Conservation (phyloP, 176 grass and related monocot species). For the Ananas comosus region DNA sequence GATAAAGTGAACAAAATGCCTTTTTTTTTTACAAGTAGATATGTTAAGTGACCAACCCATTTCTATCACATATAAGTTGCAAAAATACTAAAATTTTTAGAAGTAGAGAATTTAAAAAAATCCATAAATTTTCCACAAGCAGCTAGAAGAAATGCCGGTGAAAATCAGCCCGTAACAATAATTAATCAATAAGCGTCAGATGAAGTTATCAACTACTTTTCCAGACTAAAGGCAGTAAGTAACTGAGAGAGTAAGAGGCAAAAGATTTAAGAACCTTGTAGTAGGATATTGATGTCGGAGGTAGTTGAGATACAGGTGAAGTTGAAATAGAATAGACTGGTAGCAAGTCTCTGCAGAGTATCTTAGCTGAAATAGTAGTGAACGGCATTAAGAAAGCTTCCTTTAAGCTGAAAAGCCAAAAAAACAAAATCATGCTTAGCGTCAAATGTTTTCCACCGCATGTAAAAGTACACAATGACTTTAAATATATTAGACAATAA, state of each 20-base stretch:
- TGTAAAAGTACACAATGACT: background rate
- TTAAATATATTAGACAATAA: background rate
- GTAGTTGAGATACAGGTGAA: conserved; percentile 28
- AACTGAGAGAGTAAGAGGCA: background rate
- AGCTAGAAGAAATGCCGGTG: no score
- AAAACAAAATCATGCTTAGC: background rate
- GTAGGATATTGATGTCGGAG: conserved; percentile 53
- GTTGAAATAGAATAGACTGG: conserved; percentile 56
- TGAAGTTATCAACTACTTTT: no score
- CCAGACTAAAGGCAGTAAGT: no score
- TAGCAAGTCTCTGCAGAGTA: conserved; percentile 63
- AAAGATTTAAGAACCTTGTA: conserved; percentile 58
- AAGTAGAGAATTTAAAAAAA: no score
- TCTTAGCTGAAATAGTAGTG: conserved; percentile 68
- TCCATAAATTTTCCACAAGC: no score
- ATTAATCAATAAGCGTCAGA: no score
- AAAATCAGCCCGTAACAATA: no score
- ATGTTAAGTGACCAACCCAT: no score
- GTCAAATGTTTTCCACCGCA: background rate
- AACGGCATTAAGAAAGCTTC: conserved; percentile 85
- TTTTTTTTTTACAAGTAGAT: no score
- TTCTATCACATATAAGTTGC: no score
- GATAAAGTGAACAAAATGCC: no score
- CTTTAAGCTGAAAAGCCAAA: conserved; percentile 59
- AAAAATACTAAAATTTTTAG: no score